Conservation (phyloP, 2,329 filamentous ascomycete species). For the Fusarium odoratissimum region DNA sequence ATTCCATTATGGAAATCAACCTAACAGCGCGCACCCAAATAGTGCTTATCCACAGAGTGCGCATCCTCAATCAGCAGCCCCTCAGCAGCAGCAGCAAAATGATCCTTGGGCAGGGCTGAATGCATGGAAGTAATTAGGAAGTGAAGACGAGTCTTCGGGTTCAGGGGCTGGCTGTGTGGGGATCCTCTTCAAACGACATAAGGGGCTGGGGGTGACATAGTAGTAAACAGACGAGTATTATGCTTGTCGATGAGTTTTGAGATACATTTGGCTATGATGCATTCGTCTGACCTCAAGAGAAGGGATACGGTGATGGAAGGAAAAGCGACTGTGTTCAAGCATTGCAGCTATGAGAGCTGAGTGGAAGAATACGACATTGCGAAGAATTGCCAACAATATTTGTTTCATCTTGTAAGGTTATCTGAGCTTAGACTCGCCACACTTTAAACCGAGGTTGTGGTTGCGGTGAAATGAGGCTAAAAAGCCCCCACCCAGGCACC, state of each 20-base stretch:
- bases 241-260: background rate
- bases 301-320: background rate
- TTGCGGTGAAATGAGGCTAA: slow-evolving; percentile 6
- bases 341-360: slow-evolving; percentile 2
- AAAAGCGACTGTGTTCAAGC: slow-evolving; percentile 3
- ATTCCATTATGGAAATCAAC: slow-evolving; percentile 61
- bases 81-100: slow-evolving; percentile 56
- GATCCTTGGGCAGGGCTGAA: slow-evolving; percentile 66
- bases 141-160: background rate
- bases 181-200: background rate
- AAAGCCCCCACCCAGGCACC: slow-evolving; percentile 9
- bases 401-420: slow-evolving; percentile 2
- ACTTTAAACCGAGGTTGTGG: slow-evolving; percentile 36
- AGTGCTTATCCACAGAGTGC: slow-evolving; percentile 49
- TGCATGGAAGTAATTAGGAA: slow-evolving; percentile 59
- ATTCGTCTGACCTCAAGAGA: slow-evolving; percentile 7
- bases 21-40: slow-evolving; percentile 42
- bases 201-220: background rate
- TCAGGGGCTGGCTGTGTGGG: background rate
- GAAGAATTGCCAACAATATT: slow-evolving; percentile 21
- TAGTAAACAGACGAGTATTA: background rate
- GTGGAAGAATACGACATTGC: slow-evolving; percentile 22
- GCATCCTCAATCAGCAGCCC: slow-evolving; percentile 47
- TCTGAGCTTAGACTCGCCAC: slow-evolving; percentile 9
- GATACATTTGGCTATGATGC: background rate